These are phyloP conservation scores for Niveomyces coronatus DNA, from an alignment of 2,329 filamentous ascomycete genomes.

Conservation along the genomic window DNA sequence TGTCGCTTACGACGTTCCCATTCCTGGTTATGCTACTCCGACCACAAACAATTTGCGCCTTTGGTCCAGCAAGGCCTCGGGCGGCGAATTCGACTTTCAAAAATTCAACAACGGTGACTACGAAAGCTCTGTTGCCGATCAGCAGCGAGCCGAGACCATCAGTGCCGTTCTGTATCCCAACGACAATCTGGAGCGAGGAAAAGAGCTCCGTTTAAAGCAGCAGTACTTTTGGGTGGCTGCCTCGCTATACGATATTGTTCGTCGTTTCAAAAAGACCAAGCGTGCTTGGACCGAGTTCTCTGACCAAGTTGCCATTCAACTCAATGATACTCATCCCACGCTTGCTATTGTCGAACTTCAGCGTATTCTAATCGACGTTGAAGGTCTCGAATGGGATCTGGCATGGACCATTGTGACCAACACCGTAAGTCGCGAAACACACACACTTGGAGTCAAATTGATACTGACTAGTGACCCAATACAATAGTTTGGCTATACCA, in stretches of 20 bases:
- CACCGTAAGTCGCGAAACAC: constrained; percentile 39
- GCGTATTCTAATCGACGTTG: constrained; percentile 79
- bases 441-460: not conserved
- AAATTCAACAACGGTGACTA: constrained; percentile 99
- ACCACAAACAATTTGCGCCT: constrained; percentile 95
- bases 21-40: constrained; percentile 80
- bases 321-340: constrained; percentile 96
- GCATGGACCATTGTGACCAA: constrained; percentile 74
- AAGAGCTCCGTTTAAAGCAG: constrained; percentile 95
- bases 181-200: constrained; percentile 91
- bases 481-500: constrained; percentile 93
- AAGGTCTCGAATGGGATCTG: constrained; percentile 86
- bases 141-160: constrained; percentile 98
- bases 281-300: constrained; percentile 85
- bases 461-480: constrained; percentile 6
- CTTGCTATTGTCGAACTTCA: constrained; percentile 93
- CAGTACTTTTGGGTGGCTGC: constrained; percentile 99
- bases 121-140: constrained; percentile 94
- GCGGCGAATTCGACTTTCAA: constrained; percentile 97
- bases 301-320: constrained; percentile 90
- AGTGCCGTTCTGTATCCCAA: constrained; percentile 96
- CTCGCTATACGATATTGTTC: constrained; percentile 90
- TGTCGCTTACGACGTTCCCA: constrained; percentile 84
- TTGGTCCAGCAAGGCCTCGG: constrained; percentile 96
- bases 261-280: constrained; percentile 95